Percentiles rank a stretch among this genome's conserved stretches.
Evolutionary conservation across 495 filamentous ascomycete genomes (phyloP).

Genomic region (Annulohypoxylon moriforme): DNA sequence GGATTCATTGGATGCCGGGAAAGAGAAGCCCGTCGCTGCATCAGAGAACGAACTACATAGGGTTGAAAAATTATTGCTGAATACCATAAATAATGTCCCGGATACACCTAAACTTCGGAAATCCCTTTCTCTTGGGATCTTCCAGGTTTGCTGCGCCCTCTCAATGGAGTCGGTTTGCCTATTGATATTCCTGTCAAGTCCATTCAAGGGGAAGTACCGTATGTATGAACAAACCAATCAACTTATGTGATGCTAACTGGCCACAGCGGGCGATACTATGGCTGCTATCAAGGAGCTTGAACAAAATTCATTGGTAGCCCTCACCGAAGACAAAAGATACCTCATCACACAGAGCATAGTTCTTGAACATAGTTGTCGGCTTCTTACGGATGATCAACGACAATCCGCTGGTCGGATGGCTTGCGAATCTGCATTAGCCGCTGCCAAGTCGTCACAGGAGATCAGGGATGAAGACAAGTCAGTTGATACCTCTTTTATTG

Average conservation of each 20-base stretch:
- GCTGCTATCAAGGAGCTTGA: not conserved
- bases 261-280: constrained; percentile 4
- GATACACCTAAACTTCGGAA: not conserved
- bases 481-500: not conserved
- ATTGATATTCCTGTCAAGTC: not conserved
- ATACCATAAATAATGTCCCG: not conserved
- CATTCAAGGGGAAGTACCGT: constrained; percentile 6
- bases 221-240: not conserved
- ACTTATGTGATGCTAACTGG: not conserved
- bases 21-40: not conserved
- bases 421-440: constrained; percentile 6
- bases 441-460: not conserved
- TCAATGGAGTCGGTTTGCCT: constrained; percentile 7
- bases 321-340: constrained; percentile 4
- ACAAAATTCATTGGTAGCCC: not conserved
- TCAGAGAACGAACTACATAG: not conserved
- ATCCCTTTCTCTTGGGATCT: not conserved
- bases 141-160: constrained; percentile 6
- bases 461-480: constrained; percentile 1
- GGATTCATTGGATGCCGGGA: no score
- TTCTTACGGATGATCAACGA: not conserved
- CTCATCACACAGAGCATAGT: not conserved
- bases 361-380: not conserved
- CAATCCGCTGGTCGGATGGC: not conserved
- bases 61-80: not conserved